Conservation (phyloP, 2,329 filamentous ascomycete species). For the Trichoderma gracile region DNA sequence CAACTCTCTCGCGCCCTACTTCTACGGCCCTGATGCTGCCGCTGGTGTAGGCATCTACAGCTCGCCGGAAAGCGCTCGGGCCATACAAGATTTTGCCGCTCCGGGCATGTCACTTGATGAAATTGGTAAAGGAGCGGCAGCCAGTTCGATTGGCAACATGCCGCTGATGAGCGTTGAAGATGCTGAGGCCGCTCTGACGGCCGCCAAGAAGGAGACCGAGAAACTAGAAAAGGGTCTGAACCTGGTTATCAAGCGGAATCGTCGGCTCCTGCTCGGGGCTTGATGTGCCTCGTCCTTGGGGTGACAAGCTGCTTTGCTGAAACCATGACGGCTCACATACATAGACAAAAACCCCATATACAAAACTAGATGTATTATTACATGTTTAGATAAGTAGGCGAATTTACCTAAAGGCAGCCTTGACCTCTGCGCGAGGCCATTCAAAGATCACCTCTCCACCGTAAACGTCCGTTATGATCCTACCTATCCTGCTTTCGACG, state of each 20-base stretch:
- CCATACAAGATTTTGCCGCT: conserved; percentile 40
- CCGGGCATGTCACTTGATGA: conserved; percentile 36
- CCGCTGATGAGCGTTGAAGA: conserved; percentile 64
- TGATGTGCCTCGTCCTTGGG: neutral
- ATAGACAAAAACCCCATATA: too few relatives aligned
- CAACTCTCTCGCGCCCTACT: conserved; percentile 58
- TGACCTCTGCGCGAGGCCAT: conserved; percentile 65
- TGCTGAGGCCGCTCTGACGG: conserved; percentile 56
- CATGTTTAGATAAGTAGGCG: neutral
- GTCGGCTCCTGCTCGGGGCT: conserved; percentile 49
- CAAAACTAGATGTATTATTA: neutral
- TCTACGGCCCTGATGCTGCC: conserved; percentile 51
- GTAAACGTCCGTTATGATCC: conserved; percentile 63
- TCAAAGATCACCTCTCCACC: conserved; percentile 65
- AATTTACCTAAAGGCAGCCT: conserved; percentile 54
- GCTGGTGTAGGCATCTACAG: conserved; percentile 49
- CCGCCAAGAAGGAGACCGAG: conserved; percentile 61
- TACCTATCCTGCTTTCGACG: conserved; percentile 61
- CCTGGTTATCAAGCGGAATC: conserved; percentile 61
- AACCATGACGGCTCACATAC: neutral
- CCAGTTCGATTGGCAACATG: conserved; percentile 44
- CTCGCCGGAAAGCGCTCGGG: conserved; percentile 40
- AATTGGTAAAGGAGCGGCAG: conserved; percentile 35
- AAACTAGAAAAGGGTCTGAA: conserved; percentile 63
- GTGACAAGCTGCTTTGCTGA: too few relatives aligned